Evolutionary conservation across 495 filamentous ascomycete genomes (phyloP).

Genomic region (Aspergillus heteromorphus): DNA sequence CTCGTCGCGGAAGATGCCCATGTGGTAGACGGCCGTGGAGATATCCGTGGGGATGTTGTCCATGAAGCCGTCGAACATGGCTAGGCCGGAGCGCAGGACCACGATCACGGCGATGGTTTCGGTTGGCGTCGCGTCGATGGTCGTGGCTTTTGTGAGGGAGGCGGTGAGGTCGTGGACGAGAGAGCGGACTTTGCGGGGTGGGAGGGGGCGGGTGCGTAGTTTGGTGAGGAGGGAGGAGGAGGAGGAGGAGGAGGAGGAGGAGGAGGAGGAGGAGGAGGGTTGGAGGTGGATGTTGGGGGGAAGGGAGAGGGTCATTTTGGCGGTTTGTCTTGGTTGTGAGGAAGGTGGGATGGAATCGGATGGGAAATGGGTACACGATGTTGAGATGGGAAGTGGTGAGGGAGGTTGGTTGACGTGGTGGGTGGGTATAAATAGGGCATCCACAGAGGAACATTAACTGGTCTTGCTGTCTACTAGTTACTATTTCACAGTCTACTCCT

Average conservation of each 20-base stretch:
- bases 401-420: neutral
- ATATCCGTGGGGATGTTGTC: constrained; percentile 14
- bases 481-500: too few relatives aligned
- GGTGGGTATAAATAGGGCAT: neutral
- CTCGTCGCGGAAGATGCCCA: constrained; percentile 83
- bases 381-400: neutral
- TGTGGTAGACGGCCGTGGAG: constrained; percentile 57
- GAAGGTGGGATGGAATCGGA: neutral
- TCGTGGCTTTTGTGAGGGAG: constrained; percentile 14
- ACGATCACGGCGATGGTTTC: constrained; percentile 25
- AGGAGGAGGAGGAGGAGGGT: constrained; percentile 8
- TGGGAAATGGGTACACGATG: neutral
- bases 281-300: constrained; percentile 17
- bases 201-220: constrained; percentile 21
- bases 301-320: constrained; percentile 10
- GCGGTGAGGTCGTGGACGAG: constrained; percentile 17
- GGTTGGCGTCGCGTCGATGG: constrained; percentile 8
- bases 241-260: constrained; percentile 13
- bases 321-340: neutral
- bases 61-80: constrained; percentile 26
- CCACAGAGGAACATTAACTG: too few relatives aligned
- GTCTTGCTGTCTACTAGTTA: too few relatives aligned
- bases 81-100: constrained; percentile 26
- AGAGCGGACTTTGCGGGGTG: constrained; percentile 16
- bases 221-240: constrained; percentile 16